phyloP scores from a whole-genome alignment of 2,329 filamentous ascomycete genomes.

The Penicillium sp. region DNA sequence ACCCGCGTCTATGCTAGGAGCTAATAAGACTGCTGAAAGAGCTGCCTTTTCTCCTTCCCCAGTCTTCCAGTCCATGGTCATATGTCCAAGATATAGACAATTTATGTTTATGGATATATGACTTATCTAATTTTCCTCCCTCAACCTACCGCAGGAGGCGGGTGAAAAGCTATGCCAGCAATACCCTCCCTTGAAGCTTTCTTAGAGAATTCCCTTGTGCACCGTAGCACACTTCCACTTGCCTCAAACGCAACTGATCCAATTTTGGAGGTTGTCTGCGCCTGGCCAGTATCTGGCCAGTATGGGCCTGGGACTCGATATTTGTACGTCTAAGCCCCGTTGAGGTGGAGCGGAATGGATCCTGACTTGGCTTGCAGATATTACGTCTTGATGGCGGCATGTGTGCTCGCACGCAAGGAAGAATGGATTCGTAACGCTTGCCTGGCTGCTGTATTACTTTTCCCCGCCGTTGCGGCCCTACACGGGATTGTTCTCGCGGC shows the following conservation, averaged over 20 bases:
- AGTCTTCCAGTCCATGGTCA: neutral
- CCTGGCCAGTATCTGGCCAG: slow-evolving; percentile 46
- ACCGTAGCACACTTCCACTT: slow-evolving; percentile 11
- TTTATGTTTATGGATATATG: slow-evolving; percentile 5
- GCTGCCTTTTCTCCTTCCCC: neutral
- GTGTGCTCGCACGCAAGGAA: slow-evolving; percentile 60
- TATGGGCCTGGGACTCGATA: slow-evolving; percentile 43
- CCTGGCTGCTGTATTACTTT: slow-evolving; percentile 61
- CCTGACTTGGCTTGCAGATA: slow-evolving; percentile 46
- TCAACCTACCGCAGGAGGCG: neutral
- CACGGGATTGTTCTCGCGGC: slow-evolving; percentile 63
- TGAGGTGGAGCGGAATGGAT: neutral
- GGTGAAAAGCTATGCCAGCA: slow-evolving; percentile 22
- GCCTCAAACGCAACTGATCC: slow-evolving; percentile 24
- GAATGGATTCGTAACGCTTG: slow-evolving; percentile 65
- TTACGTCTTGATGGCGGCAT: slow-evolving; percentile 63
- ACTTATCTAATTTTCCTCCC: slow-evolving; percentile 1
- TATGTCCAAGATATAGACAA: neutral
- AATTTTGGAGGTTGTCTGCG: slow-evolving; percentile 40
- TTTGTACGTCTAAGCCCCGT: slow-evolving; percentile 32
- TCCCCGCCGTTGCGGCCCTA: slow-evolving; percentile 64
- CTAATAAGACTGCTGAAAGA: neutral
- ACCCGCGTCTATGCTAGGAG: neutral
- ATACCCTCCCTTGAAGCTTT: slow-evolving; percentile 9
- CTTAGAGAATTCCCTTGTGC: slow-evolving; percentile 11